phyloP scores from a whole-genome alignment of 768 basidiomycete genomes.

The Coprinopsis marcescibilis region DNA sequence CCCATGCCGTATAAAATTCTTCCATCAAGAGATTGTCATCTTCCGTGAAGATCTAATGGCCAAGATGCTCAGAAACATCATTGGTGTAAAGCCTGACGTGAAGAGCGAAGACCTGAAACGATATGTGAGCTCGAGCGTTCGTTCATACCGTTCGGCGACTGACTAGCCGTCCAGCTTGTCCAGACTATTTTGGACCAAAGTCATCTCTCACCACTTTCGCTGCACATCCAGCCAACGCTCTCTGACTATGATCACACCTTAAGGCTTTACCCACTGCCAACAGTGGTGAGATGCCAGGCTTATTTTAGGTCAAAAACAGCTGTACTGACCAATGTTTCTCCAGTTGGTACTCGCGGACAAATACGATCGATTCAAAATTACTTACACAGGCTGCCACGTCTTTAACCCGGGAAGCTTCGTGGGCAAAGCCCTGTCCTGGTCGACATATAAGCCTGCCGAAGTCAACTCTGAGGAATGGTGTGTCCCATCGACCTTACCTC shows the following conservation, averaged over 20 bases:
- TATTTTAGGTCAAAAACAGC: conserved; percentile 1
- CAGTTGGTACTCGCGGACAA: conserved; percentile 93
- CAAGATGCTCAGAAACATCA: conserved; percentile 85
- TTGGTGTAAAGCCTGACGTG: conserved; percentile 80
- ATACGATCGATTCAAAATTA: conserved; percentile 93
- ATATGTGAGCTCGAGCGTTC: conserved; percentile 52
- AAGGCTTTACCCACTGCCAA: conserved; percentile 90
- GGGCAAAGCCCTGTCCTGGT: conserved; percentile 77
- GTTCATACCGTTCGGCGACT: background rate
- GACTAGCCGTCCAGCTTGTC: conserved; percentile 58
- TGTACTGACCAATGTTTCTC: conserved; percentile 5
- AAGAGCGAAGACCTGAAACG: conserved; percentile 78
- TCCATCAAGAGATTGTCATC: conserved; percentile 91
- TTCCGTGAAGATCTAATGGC: conserved; percentile 93
- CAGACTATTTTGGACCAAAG: conserved; percentile 94
- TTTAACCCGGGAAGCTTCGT: conserved; percentile 96
- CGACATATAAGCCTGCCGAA: conserved; percentile 84
- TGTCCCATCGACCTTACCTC: conserved; percentile 11
- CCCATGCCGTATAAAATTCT: conserved; percentile 92
- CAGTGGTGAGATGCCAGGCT: conserved; percentile 52
- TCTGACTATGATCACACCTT: conserved; percentile 91
- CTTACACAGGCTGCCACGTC: conserved; percentile 97
- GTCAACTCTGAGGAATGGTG: conserved; percentile 84
- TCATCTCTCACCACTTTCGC: conserved; percentile 85
- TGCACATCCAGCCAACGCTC: conserved; percentile 78